Evolutionary conservation across 129 eudicot genomes (phyloP).

Genomic region (Silybum marianum): DNA sequence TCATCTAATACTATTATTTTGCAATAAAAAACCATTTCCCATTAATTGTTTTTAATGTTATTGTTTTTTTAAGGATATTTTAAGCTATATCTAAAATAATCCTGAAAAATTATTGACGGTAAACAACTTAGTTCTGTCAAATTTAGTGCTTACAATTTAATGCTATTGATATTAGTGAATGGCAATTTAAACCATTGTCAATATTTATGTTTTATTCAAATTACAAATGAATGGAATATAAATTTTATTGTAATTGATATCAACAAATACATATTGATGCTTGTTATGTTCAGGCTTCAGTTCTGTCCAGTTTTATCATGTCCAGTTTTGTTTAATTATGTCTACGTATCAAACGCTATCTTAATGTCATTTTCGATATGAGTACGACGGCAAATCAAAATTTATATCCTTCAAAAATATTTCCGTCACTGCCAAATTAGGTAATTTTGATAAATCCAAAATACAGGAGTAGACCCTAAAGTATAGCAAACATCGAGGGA

Average conservation of each 20-base stretch:
- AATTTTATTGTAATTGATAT: neutral
- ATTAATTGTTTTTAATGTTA: no score
- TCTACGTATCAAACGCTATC: neutral
- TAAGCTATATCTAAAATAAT: no score
- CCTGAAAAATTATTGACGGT: no score
- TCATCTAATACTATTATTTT: neutral
- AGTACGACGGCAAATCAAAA: neutral
- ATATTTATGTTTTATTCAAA: no score
- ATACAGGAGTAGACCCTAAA: no score
- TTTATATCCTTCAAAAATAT: neutral
- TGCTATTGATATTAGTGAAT: no score
- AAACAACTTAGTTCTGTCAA: no score
- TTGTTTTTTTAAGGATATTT: no score
- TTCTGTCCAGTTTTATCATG: neutral
- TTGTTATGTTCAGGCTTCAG: neutral
- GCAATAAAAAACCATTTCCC: no score
- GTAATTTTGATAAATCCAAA: no score
- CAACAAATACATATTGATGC: neutral
- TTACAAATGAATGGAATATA: neutral
- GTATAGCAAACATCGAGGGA: neutral
- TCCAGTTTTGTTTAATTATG: neutral
- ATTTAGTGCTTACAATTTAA: no score
- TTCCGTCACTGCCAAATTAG: neutral
- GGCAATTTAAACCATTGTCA: no score
- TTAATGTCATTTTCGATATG: neutral